A percentile compares a stretch with the other conserved stretches of the same genome.
Conservation (phyloP, 352 stramenopile species). For the Elongisporangium anandrum region DNA sequence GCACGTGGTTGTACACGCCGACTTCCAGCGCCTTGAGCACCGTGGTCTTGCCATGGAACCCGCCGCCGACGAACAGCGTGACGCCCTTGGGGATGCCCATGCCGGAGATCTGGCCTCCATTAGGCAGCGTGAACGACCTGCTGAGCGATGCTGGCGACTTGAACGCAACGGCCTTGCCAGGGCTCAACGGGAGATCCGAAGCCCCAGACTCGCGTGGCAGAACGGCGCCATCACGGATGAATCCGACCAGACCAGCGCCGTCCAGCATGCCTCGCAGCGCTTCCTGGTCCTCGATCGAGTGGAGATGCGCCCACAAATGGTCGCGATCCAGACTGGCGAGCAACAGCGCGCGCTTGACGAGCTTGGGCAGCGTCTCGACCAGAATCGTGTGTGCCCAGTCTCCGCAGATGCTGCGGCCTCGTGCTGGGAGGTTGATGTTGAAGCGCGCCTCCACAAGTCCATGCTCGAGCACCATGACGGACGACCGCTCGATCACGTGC, state of each 20-base stretch:
- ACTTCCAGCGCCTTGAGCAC: slow-evolving; percentile 93
- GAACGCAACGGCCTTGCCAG: slow-evolving; percentile 66
- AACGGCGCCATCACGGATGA: slow-evolving; percentile 92
- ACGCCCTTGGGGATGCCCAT: slow-evolving; percentile 95
- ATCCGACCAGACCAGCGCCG: slow-evolving; percentile 81
- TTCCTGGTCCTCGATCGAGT: slow-evolving; percentile 92
- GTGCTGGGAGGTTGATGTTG: slow-evolving; percentile 93
- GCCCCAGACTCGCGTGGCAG: slow-evolving; percentile 83
- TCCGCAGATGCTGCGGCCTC: slow-evolving; percentile 92
- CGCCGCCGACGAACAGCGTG: slow-evolving; percentile 95
- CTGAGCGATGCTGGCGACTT: slow-evolving; percentile 80
- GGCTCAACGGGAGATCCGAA: slow-evolving; percentile 45
- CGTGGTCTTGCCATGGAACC: slow-evolving; percentile 98
- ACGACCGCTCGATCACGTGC: slow-evolving; percentile 93
- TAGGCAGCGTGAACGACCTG: slow-evolving; percentile 85
- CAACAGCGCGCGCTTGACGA: slow-evolving; percentile 81
- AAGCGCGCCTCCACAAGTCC: slow-evolving; percentile 91
- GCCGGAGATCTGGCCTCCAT: slow-evolving; percentile 77
- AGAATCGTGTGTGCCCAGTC: slow-evolving; percentile 92
- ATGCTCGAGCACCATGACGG: slow-evolving; percentile 67
- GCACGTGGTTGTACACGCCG: slow-evolving; percentile 96
- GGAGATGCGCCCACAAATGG: slow-evolving; percentile 82
- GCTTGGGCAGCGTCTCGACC: slow-evolving; percentile 78
- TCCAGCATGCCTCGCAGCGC: slow-evolving; percentile 84
- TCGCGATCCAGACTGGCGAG: slow-evolving; percentile 63